A percentile compares a stretch with the other conserved stretches of the same genome.
These are phyloP conservation scores for Candida endomychidarum DNA, from an alignment of 805 yeast species.

Conservation along the genomic window DNA sequence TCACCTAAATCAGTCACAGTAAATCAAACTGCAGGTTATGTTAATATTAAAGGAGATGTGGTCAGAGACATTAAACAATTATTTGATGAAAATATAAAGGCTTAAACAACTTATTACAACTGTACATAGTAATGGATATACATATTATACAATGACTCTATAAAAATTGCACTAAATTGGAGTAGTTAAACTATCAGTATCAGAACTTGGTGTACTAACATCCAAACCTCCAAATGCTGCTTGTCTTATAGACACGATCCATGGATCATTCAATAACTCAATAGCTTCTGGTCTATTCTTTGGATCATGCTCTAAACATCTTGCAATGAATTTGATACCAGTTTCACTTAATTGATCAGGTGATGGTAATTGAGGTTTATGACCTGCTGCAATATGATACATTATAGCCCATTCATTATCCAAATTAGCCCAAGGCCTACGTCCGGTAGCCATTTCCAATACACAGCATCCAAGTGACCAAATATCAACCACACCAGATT, in stretches of 20 bases:
- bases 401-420: constrained; percentile 98
- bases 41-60: constrained; percentile 42
- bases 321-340: constrained; percentile 69
- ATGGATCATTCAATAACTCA: constrained; percentile 83
- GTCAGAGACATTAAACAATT: constrained; percentile 29
- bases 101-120: not conserved
- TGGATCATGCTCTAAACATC: constrained; percentile 84
- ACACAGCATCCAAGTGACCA: constrained; percentile 98
- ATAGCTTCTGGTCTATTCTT: constrained; percentile 76
- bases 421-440: constrained; percentile 93
- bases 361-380: constrained; percentile 80
- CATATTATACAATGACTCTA: constrained; percentile 5
- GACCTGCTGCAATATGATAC: constrained; percentile 98
- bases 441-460: constrained; percentile 93
- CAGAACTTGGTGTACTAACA: constrained; percentile 39
- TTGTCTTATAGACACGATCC: constrained; percentile 74
- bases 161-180: constrained; percentile 2
- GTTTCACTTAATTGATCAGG: constrained; percentile 71
- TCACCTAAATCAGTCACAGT: constrained; percentile 36
- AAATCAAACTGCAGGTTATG: constrained; percentile 34
- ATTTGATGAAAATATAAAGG: constrained; percentile 20
- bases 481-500: constrained; percentile 73
- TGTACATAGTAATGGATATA: constrained; percentile 13
- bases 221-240: constrained; percentile 57
- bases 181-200: constrained; percentile 12